A percentile compares a stretch with the other conserved stretches of the same genome.
Conservation (phyloP, 805 yeast species). For the Candida nemodendra region DNA sequence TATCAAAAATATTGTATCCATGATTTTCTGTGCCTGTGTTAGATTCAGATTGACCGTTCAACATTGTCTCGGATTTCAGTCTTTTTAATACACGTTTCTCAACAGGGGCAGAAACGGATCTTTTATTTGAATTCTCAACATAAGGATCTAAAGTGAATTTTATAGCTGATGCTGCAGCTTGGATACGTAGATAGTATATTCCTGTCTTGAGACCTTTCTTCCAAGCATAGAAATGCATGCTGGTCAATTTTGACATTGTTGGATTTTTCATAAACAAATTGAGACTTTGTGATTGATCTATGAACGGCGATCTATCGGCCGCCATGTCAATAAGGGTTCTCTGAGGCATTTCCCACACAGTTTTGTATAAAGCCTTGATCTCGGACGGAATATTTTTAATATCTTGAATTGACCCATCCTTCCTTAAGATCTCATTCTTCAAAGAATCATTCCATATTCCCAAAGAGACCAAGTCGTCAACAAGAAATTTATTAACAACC, state of each 20-base stretch:
- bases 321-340: conserved; percentile 83
- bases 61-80: neutral
- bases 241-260: conserved; percentile 93
- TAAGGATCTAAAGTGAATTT: conserved; percentile 74
- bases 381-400: conserved; percentile 73
- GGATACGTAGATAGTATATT: conserved; percentile 96
- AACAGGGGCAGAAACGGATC: conserved; percentile 16
- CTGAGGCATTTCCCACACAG: conserved; percentile 97
- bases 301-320: conserved; percentile 68
- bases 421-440: conserved; percentile 72
- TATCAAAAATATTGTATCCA: conserved; percentile 17
- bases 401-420: conserved; percentile 83
- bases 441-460: conserved; percentile 81
- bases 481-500: conserved; percentile 81
- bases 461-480: conserved; percentile 76
- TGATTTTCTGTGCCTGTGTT: neutral
- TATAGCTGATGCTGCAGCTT: conserved; percentile 96
- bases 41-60: neutral
- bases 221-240: conserved; percentile 99
- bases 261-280: conserved; percentile 87
- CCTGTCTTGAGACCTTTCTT: conserved; percentile 97
- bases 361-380: conserved; percentile 76
- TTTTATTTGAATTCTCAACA: conserved; percentile 8
- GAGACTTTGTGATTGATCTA: conserved; percentile 91
- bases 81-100: conserved; percentile 2